Evolutionary conservation across 176 grass and related monocot species (phyloP).

Genomic region (Calamus simplicifolius): DNA sequence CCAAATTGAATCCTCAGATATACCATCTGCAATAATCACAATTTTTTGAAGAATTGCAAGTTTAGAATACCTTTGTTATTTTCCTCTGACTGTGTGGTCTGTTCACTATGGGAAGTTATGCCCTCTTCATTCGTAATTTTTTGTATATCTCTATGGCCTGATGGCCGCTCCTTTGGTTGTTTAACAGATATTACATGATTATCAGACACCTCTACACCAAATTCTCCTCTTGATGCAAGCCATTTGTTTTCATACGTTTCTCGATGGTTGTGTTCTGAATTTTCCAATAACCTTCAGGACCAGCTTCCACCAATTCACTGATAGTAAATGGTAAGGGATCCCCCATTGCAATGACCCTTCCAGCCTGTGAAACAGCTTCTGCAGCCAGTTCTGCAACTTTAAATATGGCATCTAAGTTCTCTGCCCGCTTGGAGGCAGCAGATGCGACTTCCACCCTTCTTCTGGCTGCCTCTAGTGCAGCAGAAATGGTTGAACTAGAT

Average conservation of each 20-base stretch:
- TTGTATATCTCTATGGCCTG: slow-evolving; percentile 22
- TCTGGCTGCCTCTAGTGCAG: slow-evolving; percentile 74
- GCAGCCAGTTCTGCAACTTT: slow-evolving; percentile 92
- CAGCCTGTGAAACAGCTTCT: slow-evolving; percentile 76
- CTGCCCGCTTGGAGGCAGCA: slow-evolving; percentile 78
- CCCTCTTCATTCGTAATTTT: slow-evolving; percentile 3
- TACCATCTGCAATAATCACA: neutral
- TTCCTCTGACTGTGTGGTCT: slow-evolving; percentile 1
- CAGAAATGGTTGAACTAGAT: slow-evolving; percentile 57
- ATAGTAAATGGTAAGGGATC: slow-evolving; percentile 86
- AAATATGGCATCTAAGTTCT: slow-evolving; percentile 86
- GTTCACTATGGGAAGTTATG: slow-evolving; percentile 32
- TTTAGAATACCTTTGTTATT: neutral
- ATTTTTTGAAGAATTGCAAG: neutral
- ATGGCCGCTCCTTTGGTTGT: slow-evolving; percentile 28
- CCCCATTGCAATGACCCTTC: slow-evolving; percentile 80
- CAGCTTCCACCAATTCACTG: slow-evolving; percentile 69
- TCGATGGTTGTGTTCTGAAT: slow-evolving; percentile 32
- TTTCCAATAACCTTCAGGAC: slow-evolving; percentile 79
- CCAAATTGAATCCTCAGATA: no score
- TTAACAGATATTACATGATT: slow-evolving; percentile 24
- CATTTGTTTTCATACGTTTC: slow-evolving; percentile 22
- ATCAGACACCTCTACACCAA: slow-evolving; percentile 17
- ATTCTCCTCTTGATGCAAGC: slow-evolving; percentile 12
- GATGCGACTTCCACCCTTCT: slow-evolving; percentile 87